A percentile compares a stretch with the other conserved stretches of the same genome.
These are phyloP conservation scores for Podaxis mareebaensis DNA, from an alignment of 768 basidiomycete species.

Conservation along the genomic window DNA sequence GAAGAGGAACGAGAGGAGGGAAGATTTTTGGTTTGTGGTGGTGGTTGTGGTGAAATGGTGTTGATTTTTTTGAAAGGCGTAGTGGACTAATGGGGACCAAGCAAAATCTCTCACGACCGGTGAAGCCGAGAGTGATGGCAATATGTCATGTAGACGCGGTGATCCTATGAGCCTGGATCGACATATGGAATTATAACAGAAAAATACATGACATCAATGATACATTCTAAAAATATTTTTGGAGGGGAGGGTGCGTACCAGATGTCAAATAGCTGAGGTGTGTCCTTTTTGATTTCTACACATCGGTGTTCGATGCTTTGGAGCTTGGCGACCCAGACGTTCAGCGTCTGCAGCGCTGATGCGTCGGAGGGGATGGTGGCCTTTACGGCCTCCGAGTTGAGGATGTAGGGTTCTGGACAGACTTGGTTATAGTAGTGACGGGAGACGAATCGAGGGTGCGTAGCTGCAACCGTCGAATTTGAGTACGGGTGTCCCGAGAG, in stretches of 20 bases:
- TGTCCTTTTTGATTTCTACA: conserved; percentile 40
- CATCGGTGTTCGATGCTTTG: conserved; percentile 45
- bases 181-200: not conserved
- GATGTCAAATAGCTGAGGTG: conserved; percentile 49
- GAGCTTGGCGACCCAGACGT: conserved; percentile 48
- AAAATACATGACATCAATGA: not conserved
- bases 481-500: conserved; percentile 17
- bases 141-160: conserved; percentile 41
- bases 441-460: conserved; percentile 44
- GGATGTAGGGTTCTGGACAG: conserved; percentile 38
- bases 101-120: conserved; percentile 52
- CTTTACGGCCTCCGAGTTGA: conserved; percentile 27
- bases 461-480: conserved; percentile 24
- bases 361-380: conserved; percentile 22
- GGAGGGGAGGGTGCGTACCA: conserved; percentile 38
- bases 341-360: conserved; percentile 37
- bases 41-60: conserved; percentile 33
- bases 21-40: not conserved
- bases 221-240: not conserved
- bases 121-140: conserved; percentile 44
- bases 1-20: conserved; percentile 23
- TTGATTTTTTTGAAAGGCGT: conserved; percentile 47
- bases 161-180: conserved; percentile 52
- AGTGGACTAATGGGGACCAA: conserved; percentile 63
- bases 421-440: conserved; percentile 45